Percentiles rank a stretch among this genome's conserved stretches.
Conservation (phyloP, 805 yeast genomes). For the Lipomyces starkeyi region DNA sequence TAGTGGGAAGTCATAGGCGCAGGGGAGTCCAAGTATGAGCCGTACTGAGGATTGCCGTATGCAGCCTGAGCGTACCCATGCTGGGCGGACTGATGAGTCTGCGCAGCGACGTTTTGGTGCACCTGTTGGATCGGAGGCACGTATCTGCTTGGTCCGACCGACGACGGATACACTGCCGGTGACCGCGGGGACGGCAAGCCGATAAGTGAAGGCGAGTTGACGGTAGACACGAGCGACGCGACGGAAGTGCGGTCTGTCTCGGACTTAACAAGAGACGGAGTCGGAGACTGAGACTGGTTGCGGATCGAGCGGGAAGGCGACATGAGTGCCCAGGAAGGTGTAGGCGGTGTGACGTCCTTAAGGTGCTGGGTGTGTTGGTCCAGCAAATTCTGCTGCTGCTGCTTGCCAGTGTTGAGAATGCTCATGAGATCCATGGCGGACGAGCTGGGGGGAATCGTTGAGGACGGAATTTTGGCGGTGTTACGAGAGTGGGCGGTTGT, state of each 20-base stretch:
- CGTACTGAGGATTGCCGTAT: conserved; percentile 14
- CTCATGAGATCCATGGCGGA: conserved; percentile 29
- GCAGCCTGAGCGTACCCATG: conserved; percentile 15
- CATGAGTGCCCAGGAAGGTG: conserved; percentile 30
- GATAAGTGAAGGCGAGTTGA: conserved; percentile 33
- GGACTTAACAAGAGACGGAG: conserved; percentile 34
- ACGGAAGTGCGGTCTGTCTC: conserved; percentile 37
- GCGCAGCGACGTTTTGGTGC: neutral
- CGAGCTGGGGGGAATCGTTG: neutral
- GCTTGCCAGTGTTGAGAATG: conserved; percentile 34
- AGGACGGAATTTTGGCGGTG: conserved; percentile 8
- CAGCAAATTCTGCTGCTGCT: conserved; percentile 12
- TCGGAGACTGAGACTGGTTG: conserved; percentile 37
- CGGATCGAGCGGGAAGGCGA: conserved; percentile 36
- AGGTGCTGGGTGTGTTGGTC: conserved; percentile 3
- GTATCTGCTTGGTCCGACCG: conserved; percentile 8
- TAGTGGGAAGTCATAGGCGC: conserved; percentile 17
- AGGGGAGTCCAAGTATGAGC: conserved; percentile 14
- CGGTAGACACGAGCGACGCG: conserved; percentile 36
- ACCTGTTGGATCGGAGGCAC: conserved; percentile 18
- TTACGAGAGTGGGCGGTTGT: neutral
- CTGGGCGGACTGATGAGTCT: conserved; percentile 7
- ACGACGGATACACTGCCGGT: conserved; percentile 22
- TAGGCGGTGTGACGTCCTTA: neutral
- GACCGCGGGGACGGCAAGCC: conserved; percentile 39